phyloP scores from a whole-genome alignment of 371 early-diverging fungal species.

The Mortierella sp. region DNA sequence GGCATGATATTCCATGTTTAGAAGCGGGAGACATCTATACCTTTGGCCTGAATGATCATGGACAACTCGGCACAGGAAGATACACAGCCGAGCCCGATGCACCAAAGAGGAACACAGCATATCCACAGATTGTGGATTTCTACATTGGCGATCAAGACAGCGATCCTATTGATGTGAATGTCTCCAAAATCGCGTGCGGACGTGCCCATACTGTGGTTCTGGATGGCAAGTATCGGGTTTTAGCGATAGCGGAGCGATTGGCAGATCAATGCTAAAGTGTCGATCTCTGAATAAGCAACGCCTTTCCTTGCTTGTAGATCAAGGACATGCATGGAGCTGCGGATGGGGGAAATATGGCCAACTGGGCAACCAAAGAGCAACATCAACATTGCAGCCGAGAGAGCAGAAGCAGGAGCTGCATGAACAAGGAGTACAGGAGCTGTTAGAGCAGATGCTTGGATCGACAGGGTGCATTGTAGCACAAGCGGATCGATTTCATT shows the following conservation, averaged over 20 bases:
- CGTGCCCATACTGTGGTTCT: constrained; percentile 32
- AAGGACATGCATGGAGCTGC: constrained; percentile 37
- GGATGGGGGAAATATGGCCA: constrained; percentile 53
- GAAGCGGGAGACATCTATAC: constrained; percentile 43
- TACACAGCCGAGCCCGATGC: not conserved
- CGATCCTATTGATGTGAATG: constrained; percentile 19
- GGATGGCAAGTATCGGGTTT: constrained; percentile 26
- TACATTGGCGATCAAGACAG: not conserved
- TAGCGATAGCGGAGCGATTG: too few species aligned
- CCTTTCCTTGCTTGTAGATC: constrained; percentile 11
- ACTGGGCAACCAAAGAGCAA: not conserved
- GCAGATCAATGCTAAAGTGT: too few species aligned
- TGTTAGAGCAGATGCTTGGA: not conserved
- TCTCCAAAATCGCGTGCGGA: constrained; percentile 41
- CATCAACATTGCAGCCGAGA: not conserved
- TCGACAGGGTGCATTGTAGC: not conserved
- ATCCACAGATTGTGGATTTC: constrained; percentile 50
- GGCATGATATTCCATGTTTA: too few species aligned
- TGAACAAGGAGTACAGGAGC: not conserved
- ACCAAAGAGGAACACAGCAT: constrained; percentile 26
- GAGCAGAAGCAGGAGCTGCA: too few species aligned
- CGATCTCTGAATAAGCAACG: too few species aligned
- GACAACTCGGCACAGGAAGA: constrained; percentile 44
- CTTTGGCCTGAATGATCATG: constrained; percentile 49
- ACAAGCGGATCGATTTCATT: constrained; percentile 11